phyloP scores from a whole-genome alignment of 805 yeast species.

The Ogataea populi-albae region DNA sequence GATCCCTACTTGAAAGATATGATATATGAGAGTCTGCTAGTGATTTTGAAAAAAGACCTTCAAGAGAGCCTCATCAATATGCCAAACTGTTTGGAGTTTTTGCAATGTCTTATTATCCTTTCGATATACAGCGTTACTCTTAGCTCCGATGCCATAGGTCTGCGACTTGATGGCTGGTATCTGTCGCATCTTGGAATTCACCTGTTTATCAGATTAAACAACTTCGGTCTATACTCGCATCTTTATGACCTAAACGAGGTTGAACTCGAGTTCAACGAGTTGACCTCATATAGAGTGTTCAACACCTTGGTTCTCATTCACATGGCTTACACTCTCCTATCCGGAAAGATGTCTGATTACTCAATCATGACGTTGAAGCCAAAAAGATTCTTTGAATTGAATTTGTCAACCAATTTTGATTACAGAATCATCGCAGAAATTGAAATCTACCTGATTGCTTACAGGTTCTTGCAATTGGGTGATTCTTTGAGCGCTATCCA shows the following conservation, averaged over 20 bases:
- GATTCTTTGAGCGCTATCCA: constrained; percentile 12
- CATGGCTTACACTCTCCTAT: constrained; percentile 58
- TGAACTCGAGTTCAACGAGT: constrained; percentile 38
- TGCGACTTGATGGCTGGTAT: constrained; percentile 67
- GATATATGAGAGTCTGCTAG: constrained; percentile 43
- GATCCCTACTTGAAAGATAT: constrained; percentile 36
- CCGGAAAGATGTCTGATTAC: constrained; percentile 40
- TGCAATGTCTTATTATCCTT: constrained; percentile 65
- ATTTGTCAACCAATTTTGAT: constrained; percentile 71
- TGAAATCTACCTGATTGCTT: constrained; percentile 54
- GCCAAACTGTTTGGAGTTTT: constrained; percentile 51
- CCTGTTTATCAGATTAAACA: constrained; percentile 54
- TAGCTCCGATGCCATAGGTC: constrained; percentile 40
- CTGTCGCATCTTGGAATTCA: constrained; percentile 64
- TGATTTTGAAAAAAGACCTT: constrained; percentile 49
- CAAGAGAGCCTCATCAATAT: constrained; percentile 40
- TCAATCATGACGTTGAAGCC: constrained; percentile 47
- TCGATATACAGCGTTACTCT: constrained; percentile 64
- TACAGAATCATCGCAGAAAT: constrained; percentile 81
- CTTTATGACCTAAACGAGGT: constrained; percentile 23
- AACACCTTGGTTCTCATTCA: constrained; percentile 71
- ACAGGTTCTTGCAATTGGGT: constrained; percentile 51
- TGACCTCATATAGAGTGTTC: constrained; percentile 63
- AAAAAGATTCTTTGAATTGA: constrained; percentile 39
- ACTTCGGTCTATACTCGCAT: constrained; percentile 37